Evolutionary conservation across 495 filamentous ascomycete species (phyloP).

Genomic region (Daldinia bambusicola): DNA sequence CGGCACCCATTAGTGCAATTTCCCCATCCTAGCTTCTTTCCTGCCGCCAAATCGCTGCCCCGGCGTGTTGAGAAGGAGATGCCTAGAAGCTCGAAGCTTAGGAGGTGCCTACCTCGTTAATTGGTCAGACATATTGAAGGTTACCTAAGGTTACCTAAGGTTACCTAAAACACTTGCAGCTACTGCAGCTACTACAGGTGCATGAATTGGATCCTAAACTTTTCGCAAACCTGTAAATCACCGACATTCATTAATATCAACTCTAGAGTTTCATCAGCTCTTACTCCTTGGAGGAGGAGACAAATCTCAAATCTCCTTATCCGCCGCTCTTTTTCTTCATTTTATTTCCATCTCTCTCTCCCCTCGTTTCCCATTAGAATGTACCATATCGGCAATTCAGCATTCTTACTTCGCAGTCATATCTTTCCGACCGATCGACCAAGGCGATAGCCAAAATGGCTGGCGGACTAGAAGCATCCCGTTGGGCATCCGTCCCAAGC

Average conservation of each 20-base stretch:
- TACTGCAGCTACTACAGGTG: too few species aligned
- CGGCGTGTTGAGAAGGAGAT: background rate
- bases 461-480: slow-evolving; percentile 1
- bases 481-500: background rate
- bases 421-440: background rate
- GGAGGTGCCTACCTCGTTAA: too few species aligned
- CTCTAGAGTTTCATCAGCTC: background rate
- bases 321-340: background rate
- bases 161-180: too few species aligned
- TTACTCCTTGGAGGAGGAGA: background rate
- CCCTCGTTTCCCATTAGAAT: background rate
- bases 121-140: too few species aligned
- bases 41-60: background rate
- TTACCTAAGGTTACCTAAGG: too few species aligned
- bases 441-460: background rate
- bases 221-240: slow-evolving; percentile 2
- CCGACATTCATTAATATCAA: background rate
- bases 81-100: too few species aligned
- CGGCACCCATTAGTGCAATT: background rate
- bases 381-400: background rate
- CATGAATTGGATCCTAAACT: background rate
- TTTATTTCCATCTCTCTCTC: background rate
- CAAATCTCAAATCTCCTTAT: background rate
- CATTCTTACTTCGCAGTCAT: background rate
- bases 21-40: background rate